phyloP scores from a whole-genome alignment of 768 basidiomycete genomes.

The Gyrodon lividus region DNA sequence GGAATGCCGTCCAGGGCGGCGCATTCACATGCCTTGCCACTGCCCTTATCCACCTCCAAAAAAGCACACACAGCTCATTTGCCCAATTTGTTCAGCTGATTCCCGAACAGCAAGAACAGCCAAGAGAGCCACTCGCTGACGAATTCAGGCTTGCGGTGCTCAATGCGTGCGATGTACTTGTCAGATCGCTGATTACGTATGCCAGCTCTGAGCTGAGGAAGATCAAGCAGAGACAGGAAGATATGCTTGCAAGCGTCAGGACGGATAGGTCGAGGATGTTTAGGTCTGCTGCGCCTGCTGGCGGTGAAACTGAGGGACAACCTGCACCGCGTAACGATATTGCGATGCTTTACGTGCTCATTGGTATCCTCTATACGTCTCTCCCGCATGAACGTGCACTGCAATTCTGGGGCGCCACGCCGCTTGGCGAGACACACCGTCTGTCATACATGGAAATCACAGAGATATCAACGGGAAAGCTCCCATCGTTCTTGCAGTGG shows the following conservation, averaged over 20 bases:
- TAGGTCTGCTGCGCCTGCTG: constrained; percentile 43
- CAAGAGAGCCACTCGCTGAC: constrained; percentile 39
- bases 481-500: constrained; percentile 85
- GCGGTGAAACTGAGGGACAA: constrained; percentile 42
- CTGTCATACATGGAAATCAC: constrained; percentile 55
- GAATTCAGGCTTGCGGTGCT: constrained; percentile 55
- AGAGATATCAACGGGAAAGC: constrained; percentile 61
- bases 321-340: constrained; percentile 74
- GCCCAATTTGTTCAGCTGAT: constrained; percentile 40
- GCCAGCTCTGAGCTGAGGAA: constrained; percentile 81
- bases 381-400: constrained; percentile 75
- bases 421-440: constrained; percentile 39
- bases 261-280: constrained; percentile 58
- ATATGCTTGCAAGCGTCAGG: constrained; percentile 67
- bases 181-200: constrained; percentile 70
- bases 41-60: constrained; percentile 57
- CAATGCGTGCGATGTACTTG: constrained; percentile 64
- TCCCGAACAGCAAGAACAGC: constrained; percentile 37
- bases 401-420: constrained; percentile 81
- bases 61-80: constrained; percentile 31
- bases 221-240: constrained; percentile 89
- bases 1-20: constrained; percentile 81
- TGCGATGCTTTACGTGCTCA: constrained; percentile 78
- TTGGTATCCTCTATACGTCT: constrained; percentile 75
- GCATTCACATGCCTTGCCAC: constrained; percentile 70